phyloP scores from a whole-genome alignment of 106 monocot genomes.

The Allium cepa region DNA sequence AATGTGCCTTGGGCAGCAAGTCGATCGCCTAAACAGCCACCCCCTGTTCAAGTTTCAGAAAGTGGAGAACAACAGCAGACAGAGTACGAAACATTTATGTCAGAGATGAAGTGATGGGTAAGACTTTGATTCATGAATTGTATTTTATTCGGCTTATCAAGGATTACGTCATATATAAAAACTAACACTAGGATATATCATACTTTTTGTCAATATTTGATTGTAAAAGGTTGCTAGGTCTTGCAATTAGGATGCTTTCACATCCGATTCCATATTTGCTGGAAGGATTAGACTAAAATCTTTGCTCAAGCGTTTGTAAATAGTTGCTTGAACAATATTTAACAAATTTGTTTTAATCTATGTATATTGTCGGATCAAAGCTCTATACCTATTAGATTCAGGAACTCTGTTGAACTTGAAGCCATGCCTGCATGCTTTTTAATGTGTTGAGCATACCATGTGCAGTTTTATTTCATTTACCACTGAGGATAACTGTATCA shows the following conservation, averaged over 20 bases:
- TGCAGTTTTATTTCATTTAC: too few species aligned
- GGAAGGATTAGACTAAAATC: too few species aligned
- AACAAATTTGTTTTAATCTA: not conserved
- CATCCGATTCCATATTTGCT: too few species aligned
- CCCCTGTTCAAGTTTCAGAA: constrained; percentile 15
- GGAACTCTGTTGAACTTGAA: not conserved
- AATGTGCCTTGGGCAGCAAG: constrained; percentile 23
- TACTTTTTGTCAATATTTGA: not conserved
- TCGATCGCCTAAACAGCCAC: constrained; percentile 7
- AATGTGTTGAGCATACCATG: not conserved
- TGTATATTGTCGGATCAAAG: not conserved
- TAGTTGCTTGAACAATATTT: not conserved
- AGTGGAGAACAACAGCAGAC: constrained; percentile 27
- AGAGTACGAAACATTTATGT: constrained; percentile 75
- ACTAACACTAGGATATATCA: not conserved
- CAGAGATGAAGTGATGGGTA: constrained; percentile 72
- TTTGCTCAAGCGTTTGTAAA: too few species aligned
- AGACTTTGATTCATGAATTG: not conserved
- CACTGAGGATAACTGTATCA: not conserved
- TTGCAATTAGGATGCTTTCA: too few species aligned
- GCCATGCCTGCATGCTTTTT: not conserved
- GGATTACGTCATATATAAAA: not conserved
- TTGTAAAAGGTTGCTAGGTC: too few species aligned
- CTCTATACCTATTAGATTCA: not conserved
- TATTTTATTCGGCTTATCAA: not conserved